These are phyloP conservation scores for Mortierella hygrophila DNA, from an alignment of 192 early-diverging fungal species.

Conservation along the genomic window DNA sequence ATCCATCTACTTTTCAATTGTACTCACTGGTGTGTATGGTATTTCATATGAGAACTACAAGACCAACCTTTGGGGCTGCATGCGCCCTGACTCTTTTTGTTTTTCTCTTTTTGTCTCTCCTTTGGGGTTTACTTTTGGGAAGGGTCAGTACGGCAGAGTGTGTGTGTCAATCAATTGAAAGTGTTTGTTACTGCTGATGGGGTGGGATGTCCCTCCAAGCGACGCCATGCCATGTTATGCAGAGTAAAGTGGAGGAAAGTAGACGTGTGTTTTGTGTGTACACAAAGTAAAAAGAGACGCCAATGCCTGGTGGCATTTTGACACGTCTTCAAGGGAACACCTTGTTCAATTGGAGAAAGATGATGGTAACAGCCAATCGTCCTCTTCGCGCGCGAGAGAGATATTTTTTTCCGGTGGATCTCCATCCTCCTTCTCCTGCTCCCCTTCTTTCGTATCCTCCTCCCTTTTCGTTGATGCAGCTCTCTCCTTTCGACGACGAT, in stretches of 20 bases:
- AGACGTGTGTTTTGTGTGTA: neutral
- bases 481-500: neutral
- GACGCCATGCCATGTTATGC: neutral
- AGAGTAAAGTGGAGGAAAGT: neutral
- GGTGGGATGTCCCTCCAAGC: neutral
- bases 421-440: neutral
- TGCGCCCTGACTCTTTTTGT: neutral
- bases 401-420: neutral
- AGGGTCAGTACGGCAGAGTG: neutral
- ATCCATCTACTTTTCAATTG: neutral
- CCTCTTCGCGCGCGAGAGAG: neutral
- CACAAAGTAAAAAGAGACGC: no score
- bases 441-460: no score
- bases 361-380: neutral
- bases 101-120: no score
- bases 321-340: no score
- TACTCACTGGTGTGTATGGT: neutral
- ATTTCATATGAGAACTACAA: neutral
- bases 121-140: neutral
- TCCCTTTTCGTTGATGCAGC: no score
- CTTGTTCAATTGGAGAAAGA: no score
- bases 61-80: neutral
- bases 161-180: neutral
- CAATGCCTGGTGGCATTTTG: no score
- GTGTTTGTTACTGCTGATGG: neutral